These are phyloP conservation scores for Lentinus tigrinus DNA, from an alignment of 768 basidiomycete species.

Conservation along the genomic window DNA sequence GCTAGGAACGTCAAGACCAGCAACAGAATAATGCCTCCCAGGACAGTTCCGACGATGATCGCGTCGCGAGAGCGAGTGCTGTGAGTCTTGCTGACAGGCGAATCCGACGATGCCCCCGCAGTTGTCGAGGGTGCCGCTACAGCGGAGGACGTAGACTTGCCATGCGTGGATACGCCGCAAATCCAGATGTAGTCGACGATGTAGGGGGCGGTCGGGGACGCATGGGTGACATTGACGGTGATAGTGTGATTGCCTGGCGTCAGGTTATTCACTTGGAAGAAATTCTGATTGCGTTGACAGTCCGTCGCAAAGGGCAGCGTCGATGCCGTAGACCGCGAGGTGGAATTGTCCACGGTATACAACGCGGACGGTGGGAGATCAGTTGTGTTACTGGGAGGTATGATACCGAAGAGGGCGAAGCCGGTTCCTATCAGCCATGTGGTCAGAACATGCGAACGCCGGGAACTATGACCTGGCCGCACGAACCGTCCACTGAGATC, in stretches of 20 bases:
- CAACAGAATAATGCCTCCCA: slow-evolving; percentile 12
- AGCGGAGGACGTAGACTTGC: not conserved
- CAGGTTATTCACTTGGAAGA: slow-evolving; percentile 37
- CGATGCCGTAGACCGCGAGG: slow-evolving; percentile 31
- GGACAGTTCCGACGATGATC: slow-evolving; percentile 15
- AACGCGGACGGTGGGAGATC: slow-evolving; percentile 37
- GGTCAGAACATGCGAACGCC: not conserved
- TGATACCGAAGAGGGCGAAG: slow-evolving; percentile 45
- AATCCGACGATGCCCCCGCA: not conserved
- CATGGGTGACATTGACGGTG: slow-evolving; percentile 36
- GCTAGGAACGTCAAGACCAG: slow-evolving; percentile 5
- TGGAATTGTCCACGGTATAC: slow-evolving; percentile 37
- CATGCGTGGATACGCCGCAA: no score
- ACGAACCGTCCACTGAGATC: not conserved
- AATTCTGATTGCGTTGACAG: slow-evolving; percentile 39
- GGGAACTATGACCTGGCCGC: not conserved
- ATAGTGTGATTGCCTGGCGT: slow-evolving; percentile 35
- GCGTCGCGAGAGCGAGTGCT: not conserved
- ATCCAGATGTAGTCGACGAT: slow-evolving; percentile 42
- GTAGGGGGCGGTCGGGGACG: slow-evolving; percentile 34
- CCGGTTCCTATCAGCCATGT: slow-evolving; percentile 37
- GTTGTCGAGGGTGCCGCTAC: not conserved
- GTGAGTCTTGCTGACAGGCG: not conserved
- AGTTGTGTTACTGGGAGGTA: slow-evolving; percentile 39
- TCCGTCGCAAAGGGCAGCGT: slow-evolving; percentile 35